phyloP scores from a whole-genome alignment of 768 basidiomycete genomes.

The Mycena latifolia region DNA sequence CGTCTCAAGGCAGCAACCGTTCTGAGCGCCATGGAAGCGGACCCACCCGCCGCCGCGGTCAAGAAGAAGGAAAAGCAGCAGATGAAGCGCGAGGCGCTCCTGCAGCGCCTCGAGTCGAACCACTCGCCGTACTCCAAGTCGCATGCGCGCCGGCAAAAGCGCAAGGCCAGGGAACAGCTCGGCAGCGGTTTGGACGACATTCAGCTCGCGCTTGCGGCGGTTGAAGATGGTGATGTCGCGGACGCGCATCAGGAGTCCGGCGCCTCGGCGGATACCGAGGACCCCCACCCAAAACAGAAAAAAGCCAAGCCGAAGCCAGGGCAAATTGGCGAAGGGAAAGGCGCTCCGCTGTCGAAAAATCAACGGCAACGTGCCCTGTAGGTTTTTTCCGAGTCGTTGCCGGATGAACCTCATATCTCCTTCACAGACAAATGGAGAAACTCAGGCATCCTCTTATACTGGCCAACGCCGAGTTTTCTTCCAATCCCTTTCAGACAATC shows the following conservation, averaged over 20 bases:
- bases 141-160: constrained; percentile 77
- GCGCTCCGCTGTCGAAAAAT: constrained; percentile 65
- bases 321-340: constrained; percentile 78
- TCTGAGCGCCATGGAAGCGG: constrained; percentile 49
- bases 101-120: constrained; percentile 70
- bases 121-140: constrained; percentile 76
- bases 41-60: constrained; percentile 39
- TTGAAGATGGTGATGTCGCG: constrained; percentile 54
- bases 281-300: constrained; percentile 36
- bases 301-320: constrained; percentile 51
- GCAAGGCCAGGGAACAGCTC: constrained; percentile 73
- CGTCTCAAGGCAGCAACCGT: constrained; percentile 57
- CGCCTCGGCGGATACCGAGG: constrained; percentile 36
- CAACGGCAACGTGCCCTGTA: constrained; percentile 81
- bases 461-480: constrained; percentile 71
- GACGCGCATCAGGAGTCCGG: constrained; percentile 34
- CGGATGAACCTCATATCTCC: background rate
- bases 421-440: constrained; percentile 70
- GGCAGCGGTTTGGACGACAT: constrained; percentile 62
- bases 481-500: constrained; percentile 83
- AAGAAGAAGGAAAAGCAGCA: constrained; percentile 79
- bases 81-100: constrained; percentile 74
- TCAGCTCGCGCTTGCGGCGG: constrained; percentile 64
- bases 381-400: constrained; percentile 43
- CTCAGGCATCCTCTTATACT: constrained; percentile 79